A percentile compares a stretch with the other conserved stretches of the same genome.
phyloP scores from a whole-genome alignment of 148 eudicot genomes.

The Chenopodium quinoa region DNA sequence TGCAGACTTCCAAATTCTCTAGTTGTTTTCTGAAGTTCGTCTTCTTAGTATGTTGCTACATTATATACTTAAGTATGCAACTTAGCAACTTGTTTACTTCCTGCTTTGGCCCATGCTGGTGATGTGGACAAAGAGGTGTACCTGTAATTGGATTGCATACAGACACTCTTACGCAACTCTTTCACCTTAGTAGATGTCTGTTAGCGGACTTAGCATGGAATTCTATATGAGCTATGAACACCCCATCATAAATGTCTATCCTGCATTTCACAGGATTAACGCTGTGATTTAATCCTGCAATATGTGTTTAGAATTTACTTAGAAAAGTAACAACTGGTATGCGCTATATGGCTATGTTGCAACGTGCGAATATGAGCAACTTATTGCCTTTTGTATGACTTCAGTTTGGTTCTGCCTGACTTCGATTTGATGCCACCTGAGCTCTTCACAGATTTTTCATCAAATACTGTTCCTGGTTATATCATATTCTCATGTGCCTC shows the following conservation, averaged over 20 bases:
- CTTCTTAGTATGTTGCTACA: background rate
- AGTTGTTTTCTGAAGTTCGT: background rate
- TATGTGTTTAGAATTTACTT: background rate
- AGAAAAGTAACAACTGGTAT: background rate
- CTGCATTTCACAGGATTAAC: background rate
- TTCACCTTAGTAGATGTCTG: background rate
- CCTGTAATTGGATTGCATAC: background rate
- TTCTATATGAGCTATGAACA: background rate
- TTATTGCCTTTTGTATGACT: background rate
- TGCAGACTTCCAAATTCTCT: too few relatives aligned
- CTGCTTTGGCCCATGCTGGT: background rate
- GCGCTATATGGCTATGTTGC: background rate
- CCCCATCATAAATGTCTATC: background rate
- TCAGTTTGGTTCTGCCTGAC: background rate
- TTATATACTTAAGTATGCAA: too few relatives aligned
- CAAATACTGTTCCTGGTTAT: background rate
- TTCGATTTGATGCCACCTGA: background rate
- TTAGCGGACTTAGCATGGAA: background rate
- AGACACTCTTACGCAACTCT: background rate
- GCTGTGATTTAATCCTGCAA: background rate
- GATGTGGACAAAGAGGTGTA: background rate
- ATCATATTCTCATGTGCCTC: constrained; percentile 12
- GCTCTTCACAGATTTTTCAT: background rate
- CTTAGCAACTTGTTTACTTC: background rate
- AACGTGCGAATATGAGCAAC: background rate